Evolutionary conservation across 352 stramenopile species (phyloP).

Genomic region (Plasmopara viticola): DNA sequence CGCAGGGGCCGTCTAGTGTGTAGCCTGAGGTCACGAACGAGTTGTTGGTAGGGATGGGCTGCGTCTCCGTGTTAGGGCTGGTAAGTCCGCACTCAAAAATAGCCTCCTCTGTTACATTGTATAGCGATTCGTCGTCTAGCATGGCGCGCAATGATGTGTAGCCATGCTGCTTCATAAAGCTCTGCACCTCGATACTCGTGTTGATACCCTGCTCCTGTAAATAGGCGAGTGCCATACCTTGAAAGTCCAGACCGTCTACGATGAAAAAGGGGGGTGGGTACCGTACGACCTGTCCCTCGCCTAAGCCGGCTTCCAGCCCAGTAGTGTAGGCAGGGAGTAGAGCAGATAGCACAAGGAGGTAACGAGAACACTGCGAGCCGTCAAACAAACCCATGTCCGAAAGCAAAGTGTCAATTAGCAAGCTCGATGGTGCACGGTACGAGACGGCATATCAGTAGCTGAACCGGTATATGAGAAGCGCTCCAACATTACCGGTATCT

Average conservation of each 20-base stretch:
- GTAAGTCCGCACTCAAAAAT: conserved; percentile 54
- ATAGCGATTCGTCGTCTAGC: conserved; percentile 48
- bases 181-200: conserved; percentile 39
- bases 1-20: conserved; percentile 51
- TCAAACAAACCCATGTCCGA: neutral
- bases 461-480: no score
- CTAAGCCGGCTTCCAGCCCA: conserved; percentile 18
- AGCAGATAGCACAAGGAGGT: conserved; percentile 5
- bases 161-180: conserved; percentile 31
- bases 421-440: no score
- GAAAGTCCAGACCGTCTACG: conserved; percentile 40
- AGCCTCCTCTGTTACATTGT: conserved; percentile 41
- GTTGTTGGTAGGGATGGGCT: conserved; percentile 39
- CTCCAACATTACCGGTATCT: no score
- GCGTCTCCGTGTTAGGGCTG: conserved; percentile 31
- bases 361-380: conserved; percentile 1
- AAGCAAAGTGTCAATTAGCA: no score
- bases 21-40: conserved; percentile 44
- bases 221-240: conserved; percentile 40
- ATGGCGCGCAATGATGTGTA: conserved; percentile 43
- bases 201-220: conserved; percentile 45
- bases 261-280: conserved; percentile 47
- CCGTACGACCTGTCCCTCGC: conserved; percentile 40
- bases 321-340: conserved; percentile 6
- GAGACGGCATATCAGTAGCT: no score